These are phyloP conservation scores for Aphanoascus verrucosus DNA, from an alignment of 2,329 filamentous ascomycete genomes.

Conservation along the genomic window DNA sequence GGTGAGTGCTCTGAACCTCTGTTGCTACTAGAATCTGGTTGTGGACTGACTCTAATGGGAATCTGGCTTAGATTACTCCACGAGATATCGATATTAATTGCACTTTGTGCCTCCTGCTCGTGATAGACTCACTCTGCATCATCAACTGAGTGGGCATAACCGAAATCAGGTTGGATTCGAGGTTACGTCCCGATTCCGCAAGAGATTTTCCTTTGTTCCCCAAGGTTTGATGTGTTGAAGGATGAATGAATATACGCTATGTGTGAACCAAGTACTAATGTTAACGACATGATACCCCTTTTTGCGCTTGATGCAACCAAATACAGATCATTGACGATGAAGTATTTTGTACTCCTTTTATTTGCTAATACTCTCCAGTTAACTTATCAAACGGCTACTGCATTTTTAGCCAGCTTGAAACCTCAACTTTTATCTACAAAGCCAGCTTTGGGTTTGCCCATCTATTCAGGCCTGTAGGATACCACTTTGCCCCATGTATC, in stretches of 20 bases:
- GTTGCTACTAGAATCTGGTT: too few species aligned
- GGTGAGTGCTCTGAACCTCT: slow-evolving; percentile 34
- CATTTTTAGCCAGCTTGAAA: too few species aligned
- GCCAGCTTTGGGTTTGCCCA: too few species aligned
- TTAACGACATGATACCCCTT: not conserved
- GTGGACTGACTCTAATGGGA: slow-evolving; percentile 5
- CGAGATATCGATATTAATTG: slow-evolving; percentile 54
- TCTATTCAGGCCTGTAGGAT: slow-evolving; percentile 25
- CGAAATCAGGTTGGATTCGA: too few species aligned
- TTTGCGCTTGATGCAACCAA: not conserved
- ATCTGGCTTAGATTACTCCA: slow-evolving; percentile 45
- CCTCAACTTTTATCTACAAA: too few species aligned
- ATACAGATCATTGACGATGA: not conserved
- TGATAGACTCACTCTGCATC: too few species aligned
- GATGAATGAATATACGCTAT: not conserved
- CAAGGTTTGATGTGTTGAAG: too few species aligned
- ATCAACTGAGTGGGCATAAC: too few species aligned
- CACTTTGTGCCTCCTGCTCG: not conserved
- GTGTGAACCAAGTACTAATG: not conserved
- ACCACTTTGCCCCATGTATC: slow-evolving; percentile 47
- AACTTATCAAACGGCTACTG: too few species aligned
- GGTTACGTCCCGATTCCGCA: too few species aligned
- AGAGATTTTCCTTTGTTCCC: too few species aligned
- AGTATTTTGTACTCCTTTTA: not conserved
- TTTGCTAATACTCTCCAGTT: too few species aligned